Conservation (phyloP, 1,284 basidiomycete species). For the Exobasidium cylindrosporum region DNA sequence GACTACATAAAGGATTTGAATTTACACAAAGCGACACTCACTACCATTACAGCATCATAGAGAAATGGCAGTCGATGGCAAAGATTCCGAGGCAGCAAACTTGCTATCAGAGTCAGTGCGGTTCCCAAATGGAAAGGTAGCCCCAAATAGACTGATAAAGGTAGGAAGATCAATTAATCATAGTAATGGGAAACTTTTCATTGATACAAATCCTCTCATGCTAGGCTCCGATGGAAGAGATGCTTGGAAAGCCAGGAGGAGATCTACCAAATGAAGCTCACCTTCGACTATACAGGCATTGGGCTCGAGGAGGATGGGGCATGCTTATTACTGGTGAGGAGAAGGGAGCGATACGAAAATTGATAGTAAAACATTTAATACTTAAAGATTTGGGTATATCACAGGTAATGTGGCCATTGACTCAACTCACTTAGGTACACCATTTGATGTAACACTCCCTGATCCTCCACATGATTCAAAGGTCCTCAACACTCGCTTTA, state of each 20-base stretch:
- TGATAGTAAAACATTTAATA: neutral
- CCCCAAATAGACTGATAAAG: conserved; percentile 61
- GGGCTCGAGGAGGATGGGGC: conserved; percentile 78
- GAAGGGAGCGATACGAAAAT: neutral
- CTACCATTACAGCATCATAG: too few species aligned
- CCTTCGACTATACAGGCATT: conserved; percentile 69
- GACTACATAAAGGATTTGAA: too few species aligned
- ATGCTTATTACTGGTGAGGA: conserved; percentile 71
- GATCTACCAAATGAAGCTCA: conserved; percentile 58
- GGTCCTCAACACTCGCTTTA: conserved; percentile 60
- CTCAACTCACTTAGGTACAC: conserved; percentile 69
- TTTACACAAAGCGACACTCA: too few species aligned
- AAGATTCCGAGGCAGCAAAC: neutral
- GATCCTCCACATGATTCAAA: conserved; percentile 11
- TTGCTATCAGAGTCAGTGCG: conserved; percentile 58
- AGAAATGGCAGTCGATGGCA: neutral
- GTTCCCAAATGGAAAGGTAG: conserved; percentile 62
- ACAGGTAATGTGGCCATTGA: conserved; percentile 76
- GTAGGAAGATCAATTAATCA: conserved; percentile 43
- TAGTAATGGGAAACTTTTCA: too few species aligned
- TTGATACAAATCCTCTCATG: neutral
- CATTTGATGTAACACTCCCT: conserved; percentile 63
- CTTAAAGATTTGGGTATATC: too few species aligned
- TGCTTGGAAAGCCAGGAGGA: conserved; percentile 39
- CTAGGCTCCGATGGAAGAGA: conserved; percentile 49